Base-by-base conservation (phyloP, 768 basidiomycete genomes). In the Tylopilus intermedius region DNA sequence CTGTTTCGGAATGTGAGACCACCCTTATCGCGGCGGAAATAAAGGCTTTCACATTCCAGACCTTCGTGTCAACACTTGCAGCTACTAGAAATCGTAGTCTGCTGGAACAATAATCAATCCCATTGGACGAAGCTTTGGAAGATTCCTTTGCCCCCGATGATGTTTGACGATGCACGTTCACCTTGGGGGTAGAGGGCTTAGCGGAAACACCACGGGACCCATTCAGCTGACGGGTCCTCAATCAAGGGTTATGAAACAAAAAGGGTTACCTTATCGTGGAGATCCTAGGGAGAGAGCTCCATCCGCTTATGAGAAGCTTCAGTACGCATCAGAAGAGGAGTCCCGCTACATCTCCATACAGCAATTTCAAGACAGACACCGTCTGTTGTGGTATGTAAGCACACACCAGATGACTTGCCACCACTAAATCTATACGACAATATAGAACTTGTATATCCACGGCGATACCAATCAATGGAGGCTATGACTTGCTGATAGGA, bases 11-110 rank as follows among this genome's bases (percentile, higher is more conserved):
- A 18, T 27, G 13, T 21, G 42, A 40, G 38, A 41, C 18, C 33
- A 7, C 43, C 51, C 49, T 42, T 54, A 45, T 62, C 57, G 4
- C 51, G 50, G 57, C 53, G 50, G 53, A 55, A 64, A 56, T 56
- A 54, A 37, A 33, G n/a, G 22, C 35, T 40, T 43, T 49, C 50
- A 39, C 42, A 18, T 47, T 26, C 24, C 21, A 39, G 4, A n/a
- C 14, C 9, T 41, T 48, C 43, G n/a, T 38, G 21, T 40, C 53
- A 9, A 15, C 40, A 8, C 3, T 33, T 37, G 37, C 37, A n/a
- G 37, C 37, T 38, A 38, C 15, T 18, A 41, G 24, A 47, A 44
- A 38, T 45, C 43, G 39, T 38, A 27, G 13, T 26, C 53, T 30
- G 22, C 24, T 47, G 47, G 30, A 55, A 49, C 50, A 48, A 41